Percentiles rank a stretch among this genome's conserved stretches.
These are phyloP conservation scores for Hevea brasiliensis DNA, from an alignment of 345 rosid species.

Conservation along the genomic window DNA sequence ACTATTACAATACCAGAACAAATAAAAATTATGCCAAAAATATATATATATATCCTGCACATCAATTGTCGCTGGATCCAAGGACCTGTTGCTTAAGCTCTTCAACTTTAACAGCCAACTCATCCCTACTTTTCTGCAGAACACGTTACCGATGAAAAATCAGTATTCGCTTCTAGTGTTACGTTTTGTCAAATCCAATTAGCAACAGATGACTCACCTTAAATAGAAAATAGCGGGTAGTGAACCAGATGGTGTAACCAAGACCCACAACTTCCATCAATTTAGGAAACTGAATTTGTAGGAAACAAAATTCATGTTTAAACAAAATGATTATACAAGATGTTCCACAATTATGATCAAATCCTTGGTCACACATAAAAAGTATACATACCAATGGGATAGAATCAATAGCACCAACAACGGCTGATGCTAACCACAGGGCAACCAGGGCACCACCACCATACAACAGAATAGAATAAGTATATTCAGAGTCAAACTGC, in stretches of 20 bases:
- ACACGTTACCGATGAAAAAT: background rate
- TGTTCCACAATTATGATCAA: background rate
- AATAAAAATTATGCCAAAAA: background rate
- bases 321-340: background rate
- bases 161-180: background rate
- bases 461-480: conserved; percentile 51
- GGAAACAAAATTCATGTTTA: background rate
- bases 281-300: conserved; percentile 64
- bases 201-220: conserved; percentile 45
- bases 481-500: conserved; percentile 67
- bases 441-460: conserved; percentile 64
- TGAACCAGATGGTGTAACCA: conserved; percentile 83
- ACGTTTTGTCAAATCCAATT: background rate
- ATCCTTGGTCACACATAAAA: background rate
- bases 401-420: conserved; percentile 77
- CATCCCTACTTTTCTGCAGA: conserved; percentile 65
- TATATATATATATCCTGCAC: background rate
- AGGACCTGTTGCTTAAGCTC: conserved; percentile 70
- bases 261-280: conserved; percentile 89
- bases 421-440: conserved; percentile 56
- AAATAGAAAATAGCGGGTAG: conserved; percentile 68
- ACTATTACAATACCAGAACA: background rate
- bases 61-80: conserved; percentile 57
- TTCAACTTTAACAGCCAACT: conserved; percentile 57
- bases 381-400: conserved; percentile 65